Conservation (phyloP, 495 filamentous ascomycete genomes). For the Neurospora intermedia region DNA sequence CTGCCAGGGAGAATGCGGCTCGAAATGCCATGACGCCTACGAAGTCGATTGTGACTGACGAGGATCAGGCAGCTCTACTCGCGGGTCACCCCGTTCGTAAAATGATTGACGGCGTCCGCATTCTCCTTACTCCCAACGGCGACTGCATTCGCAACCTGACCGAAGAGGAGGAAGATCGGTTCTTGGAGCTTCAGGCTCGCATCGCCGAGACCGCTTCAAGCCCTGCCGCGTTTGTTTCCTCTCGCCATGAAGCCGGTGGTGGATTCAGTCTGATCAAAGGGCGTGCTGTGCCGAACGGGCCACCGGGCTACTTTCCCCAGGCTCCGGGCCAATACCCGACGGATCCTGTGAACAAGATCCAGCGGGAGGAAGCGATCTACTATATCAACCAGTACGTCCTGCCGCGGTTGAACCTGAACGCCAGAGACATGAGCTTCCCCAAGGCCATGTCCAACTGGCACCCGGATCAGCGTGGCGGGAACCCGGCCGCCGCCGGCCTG, state of each 20-base stretch:
- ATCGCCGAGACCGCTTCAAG: conserved; percentile 32
- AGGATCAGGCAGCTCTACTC: conserved; percentile 37
- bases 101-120: conserved; percentile 36
- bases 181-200: conserved; percentile 59
- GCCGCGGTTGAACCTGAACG: conserved; percentile 37
- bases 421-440: conserved; percentile 26
- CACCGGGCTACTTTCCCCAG: conserved; percentile 41
- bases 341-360: conserved; percentile 46
- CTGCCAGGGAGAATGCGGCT: conserved; percentile 2
- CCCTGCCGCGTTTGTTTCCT: conserved; percentile 39
- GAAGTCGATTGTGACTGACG: conserved; percentile 40
- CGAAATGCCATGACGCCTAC: conserved; percentile 20
- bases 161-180: conserved; percentile 64
- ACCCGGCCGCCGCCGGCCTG: conserved; percentile 18
- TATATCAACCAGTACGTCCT: conserved; percentile 59
- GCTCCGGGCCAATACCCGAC: conserved; percentile 28
- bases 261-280: conserved; percentile 46
- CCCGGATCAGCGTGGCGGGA: conserved; percentile 3
- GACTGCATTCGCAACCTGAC: conserved; percentile 67
- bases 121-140: conserved; percentile 69
- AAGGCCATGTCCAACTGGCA: conserved; percentile 16
- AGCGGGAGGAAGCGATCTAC: conserved; percentile 49
- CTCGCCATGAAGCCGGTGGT: conserved; percentile 31
- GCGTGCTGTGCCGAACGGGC: conserved; percentile 45
- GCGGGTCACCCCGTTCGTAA: conserved; percentile 42